Evolutionary conservation across 208 protist genomes (phyloP).

Genomic region (Vickermania ingenoplastis): DNA sequence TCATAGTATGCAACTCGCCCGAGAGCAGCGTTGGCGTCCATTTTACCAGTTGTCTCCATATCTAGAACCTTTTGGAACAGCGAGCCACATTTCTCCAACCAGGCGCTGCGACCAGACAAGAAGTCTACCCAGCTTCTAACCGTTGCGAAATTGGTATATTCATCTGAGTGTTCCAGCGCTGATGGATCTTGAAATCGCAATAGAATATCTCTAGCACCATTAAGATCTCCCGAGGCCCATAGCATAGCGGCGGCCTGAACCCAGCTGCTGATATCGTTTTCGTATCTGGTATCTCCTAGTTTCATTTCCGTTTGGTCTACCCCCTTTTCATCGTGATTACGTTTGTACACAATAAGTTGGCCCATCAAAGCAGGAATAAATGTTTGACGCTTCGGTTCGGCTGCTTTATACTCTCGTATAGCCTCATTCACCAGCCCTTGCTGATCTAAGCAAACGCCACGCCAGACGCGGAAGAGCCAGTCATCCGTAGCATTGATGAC

Average conservation of each 20-base stretch:
- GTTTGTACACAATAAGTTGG: constrained; percentile 59
- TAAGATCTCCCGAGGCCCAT: constrained; percentile 54
- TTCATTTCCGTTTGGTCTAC: constrained; percentile 38
- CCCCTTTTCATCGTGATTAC: constrained; percentile 58
- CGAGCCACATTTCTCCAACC: constrained; percentile 74
- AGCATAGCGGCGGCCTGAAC: constrained; percentile 58
- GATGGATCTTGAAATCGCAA: constrained; percentile 25
- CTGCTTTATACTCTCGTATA: constrained; percentile 69
- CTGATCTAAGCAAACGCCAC: constrained; percentile 51
- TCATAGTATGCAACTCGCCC: constrained; percentile 78
- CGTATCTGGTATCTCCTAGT: constrained; percentile 27
- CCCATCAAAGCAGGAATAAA: constrained; percentile 64
- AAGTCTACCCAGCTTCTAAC: constrained; percentile 84
- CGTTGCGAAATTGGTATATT: constrained; percentile 70
- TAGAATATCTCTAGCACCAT: constrained; percentile 56
- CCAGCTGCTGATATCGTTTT: constrained; percentile 33
- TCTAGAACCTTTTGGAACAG: constrained; percentile 65
- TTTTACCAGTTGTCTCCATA: constrained; percentile 22
- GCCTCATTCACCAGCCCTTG: constrained; percentile 78
- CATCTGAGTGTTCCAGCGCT: constrained; percentile 40
- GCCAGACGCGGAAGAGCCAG: constrained; percentile 80
- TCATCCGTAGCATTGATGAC: constrained; percentile 68
- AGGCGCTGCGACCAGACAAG: constrained; percentile 56
- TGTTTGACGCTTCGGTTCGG: constrained; percentile 50
- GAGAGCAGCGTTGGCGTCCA: constrained; percentile 74